These are phyloP conservation scores for Agrocybe chaxingu DNA, from an alignment of 768 basidiomycete species.

Conservation along the genomic window DNA sequence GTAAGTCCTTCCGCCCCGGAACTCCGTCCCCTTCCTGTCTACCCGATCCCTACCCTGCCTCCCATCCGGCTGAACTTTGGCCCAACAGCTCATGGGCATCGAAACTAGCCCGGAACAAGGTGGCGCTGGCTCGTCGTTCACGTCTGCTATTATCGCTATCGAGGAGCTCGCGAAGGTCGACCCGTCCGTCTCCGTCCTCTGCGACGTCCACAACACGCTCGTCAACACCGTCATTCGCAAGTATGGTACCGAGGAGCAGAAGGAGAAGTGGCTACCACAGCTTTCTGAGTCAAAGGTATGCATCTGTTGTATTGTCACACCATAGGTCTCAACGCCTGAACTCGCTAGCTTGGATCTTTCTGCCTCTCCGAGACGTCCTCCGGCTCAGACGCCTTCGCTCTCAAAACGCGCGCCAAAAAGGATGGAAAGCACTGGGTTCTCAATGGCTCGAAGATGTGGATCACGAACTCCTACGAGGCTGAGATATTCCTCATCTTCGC, in stretches of 20 bases:
- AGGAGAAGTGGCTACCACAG: slow-evolving; percentile 85
- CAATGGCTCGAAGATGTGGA: slow-evolving; percentile 99
- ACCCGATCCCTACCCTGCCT: not conserved
- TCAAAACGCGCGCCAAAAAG: slow-evolving; percentile 89
- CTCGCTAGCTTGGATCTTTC: slow-evolving; percentile 84
- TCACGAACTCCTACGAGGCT: slow-evolving; percentile 92
- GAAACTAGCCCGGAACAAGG: slow-evolving; percentile 83
- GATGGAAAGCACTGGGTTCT: slow-evolving; percentile 84
- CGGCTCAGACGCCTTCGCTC: slow-evolving; percentile 95
- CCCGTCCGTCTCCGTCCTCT: slow-evolving; percentile 93
- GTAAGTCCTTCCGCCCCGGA: slow-evolving; percentile 41
- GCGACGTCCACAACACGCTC: slow-evolving; percentile 98
- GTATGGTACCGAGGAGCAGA: slow-evolving; percentile 81
- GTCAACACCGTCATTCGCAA: slow-evolving; percentile 92
- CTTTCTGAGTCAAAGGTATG: slow-evolving; percentile 74
- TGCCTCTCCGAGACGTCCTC: slow-evolving; percentile 91
- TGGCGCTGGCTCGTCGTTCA: slow-evolving; percentile 90
- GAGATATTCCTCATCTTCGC: slow-evolving; percentile 94
- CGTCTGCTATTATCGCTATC: slow-evolving; percentile 91
- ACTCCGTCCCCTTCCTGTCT: not conserved
- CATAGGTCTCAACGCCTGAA: not conserved
- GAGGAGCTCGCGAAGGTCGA: slow-evolving; percentile 97
- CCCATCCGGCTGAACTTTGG: not conserved
- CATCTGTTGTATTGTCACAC: not conserved
- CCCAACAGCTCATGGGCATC: slow-evolving; percentile 88